Evolutionary conservation across 2,329 filamentous ascomycete genomes (phyloP), one percentile per base, ranked within the genome.

Genomic region (Fusarium buharicum): DNA sequence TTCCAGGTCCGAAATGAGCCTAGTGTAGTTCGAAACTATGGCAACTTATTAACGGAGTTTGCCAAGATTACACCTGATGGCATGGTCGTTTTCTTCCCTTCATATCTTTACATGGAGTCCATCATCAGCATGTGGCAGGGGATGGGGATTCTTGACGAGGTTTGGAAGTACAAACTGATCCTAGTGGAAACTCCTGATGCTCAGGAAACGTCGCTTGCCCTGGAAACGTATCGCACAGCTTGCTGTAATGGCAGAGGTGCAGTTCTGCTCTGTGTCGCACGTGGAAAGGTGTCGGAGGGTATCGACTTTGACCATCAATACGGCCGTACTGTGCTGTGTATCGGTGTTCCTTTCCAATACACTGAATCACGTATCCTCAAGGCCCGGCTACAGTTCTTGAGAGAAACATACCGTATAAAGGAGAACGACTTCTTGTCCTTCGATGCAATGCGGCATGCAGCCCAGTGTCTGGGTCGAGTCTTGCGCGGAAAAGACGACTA

Each of bases 221-320:
- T 99, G 8, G 95, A 99, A 77, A 98, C 95, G 0, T 99, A 97
- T 77, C 90, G 95, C 54, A 98, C 94, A 9, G 96, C 96, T 2
- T 99, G 95, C 77, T 97, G 93, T 79, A 99, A 99, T 73, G 96
- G 95, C 13, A 88, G 96, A 54, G 95, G 95, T 16, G 96, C 95
- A 1, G 89, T 99, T 13, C 81, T 99, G 3, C 86, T 99, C 6
- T 98, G 94, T 74, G 95, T 99, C 75, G 95, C 95, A 2, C 90
- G 95, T 75, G 95, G 95, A 28, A 99, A 99, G 75, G 96, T 99
- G 9, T 95, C 91, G 1, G 95, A 99, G 76, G 96, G 96, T 43
- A 98, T 99, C 67, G 95, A 99, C 86, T 99, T 99, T 71, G 95
- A 99, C 75, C 95, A 99, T 72, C 95, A 99, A 72, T 99, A 97